Evolutionary conservation across 2,329 filamentous ascomycete genomes (phyloP), one percentile per base, ranked within the genome.

Genomic region (Ophioceras dolichostomum): DNA sequence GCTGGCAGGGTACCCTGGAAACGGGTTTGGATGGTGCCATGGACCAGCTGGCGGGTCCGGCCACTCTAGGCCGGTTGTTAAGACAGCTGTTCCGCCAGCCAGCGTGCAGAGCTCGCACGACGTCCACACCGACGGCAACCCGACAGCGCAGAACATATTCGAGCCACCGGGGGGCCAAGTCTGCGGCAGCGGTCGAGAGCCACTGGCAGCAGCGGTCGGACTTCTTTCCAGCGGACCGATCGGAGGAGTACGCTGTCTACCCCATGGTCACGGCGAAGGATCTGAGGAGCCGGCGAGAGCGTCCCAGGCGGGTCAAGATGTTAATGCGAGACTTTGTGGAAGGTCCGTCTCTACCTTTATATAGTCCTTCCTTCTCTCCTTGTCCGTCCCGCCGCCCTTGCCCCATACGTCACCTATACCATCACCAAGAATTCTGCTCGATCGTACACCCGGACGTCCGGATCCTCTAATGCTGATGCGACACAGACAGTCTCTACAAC

Each of bases 291-390:
- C 71, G 83, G 38, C 78, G 65, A 37, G 80, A 94, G 54, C 69
- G 91, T 51, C 91, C 91, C 32, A 75, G 74, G 52, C 73, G 83
- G 57, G 88, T 94, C 47, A 95, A 94, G 73, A 98, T 98, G 91
- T 64, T 95, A 52, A 83, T 93, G 55, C 75, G 93, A 46, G 93
- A 98, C 67, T 98, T 98, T 54, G 91, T 98, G 54, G 91, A 98
- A 58, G 88, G 83, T 87, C 54, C 47, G 57, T 56, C 22, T 1
- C 43, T 43, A 10, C 48, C 49, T 18, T n/a, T 32, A 20, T 26
- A 12, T 26, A 7, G 7, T 12, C 8, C 22, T 16, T 29, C 6
- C 16, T 16, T 3, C 4, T 7, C 17, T 16, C n/a, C 12, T 26
- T 4, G 7, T 9, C 4, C 20, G n/a, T 24, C 9, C 34, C 26